These are phyloP conservation scores for Leishmania gerbilli DNA, from an alignment of 208 protist species.

Conservation along the genomic window DNA sequence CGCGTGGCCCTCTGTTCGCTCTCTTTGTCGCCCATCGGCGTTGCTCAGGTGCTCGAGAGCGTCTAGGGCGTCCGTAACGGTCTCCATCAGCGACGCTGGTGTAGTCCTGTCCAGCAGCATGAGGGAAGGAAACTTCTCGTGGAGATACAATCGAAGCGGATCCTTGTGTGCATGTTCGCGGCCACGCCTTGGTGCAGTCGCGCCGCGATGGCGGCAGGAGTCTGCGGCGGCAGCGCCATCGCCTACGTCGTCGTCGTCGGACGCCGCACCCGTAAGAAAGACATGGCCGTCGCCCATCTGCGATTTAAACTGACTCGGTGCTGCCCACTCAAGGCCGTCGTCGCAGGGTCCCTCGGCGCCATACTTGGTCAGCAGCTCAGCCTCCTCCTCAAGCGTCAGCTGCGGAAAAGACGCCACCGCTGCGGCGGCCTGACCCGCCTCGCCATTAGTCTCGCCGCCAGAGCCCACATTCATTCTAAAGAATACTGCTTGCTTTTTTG, in stretches of 20 bases:
- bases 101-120: background rate
- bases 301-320: slow-evolving; percentile 59
- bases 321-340: slow-evolving; percentile 38
- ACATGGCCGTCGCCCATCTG: slow-evolving; percentile 59
- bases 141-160: slow-evolving; percentile 12
- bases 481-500: too few relatives aligned
- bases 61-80: background rate
- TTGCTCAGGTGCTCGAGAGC: background rate
- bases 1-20: background rate
- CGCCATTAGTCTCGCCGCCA: background rate
- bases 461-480: slow-evolving; percentile 24
- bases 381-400: slow-evolving; percentile 63
- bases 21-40: background rate
- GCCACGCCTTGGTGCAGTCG: background rate
- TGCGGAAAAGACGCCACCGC: background rate
- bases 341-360: slow-evolving; percentile 60
- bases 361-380: slow-evolving; percentile 73
- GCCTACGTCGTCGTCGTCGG: slow-evolving; percentile 11
- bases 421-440: background rate
- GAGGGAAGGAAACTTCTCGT: slow-evolving; percentile 8
- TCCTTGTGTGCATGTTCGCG: background rate
- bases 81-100: background rate
- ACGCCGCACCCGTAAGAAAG: slow-evolving; percentile 66
- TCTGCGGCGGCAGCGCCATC: background rate
- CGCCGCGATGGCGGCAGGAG: too few relatives aligned